phyloP scores from a whole-genome alignment of 805 yeast species.

The Metschnikowia drakensbergensis region DNA sequence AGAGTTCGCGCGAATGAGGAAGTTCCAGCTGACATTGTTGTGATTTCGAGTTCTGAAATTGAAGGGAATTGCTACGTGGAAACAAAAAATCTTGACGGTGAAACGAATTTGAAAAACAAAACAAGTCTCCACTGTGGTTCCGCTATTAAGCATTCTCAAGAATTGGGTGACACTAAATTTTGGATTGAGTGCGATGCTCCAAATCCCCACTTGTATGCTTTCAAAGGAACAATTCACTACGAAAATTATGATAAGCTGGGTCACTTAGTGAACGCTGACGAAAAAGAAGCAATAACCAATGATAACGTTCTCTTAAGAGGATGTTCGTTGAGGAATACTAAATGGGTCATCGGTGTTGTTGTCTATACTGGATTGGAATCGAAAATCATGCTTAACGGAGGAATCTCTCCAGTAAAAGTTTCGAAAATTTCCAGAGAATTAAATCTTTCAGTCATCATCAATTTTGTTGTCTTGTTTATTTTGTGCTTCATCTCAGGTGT shows the following conservation, averaged over 20 bases:
- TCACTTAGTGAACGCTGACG: conserved; percentile 31
- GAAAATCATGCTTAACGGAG: conserved; percentile 74
- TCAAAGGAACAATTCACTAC: conserved; percentile 63
- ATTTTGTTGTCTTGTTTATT: conserved; percentile 57
- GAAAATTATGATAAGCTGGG: conserved; percentile 34
- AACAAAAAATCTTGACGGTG: conserved; percentile 26
- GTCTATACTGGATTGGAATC: conserved; percentile 76
- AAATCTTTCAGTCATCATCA: conserved; percentile 61
- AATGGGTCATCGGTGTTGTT: conserved; percentile 71
- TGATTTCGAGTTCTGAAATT: conserved; percentile 65
- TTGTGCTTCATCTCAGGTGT: conserved; percentile 68
- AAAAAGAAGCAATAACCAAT: conserved; percentile 54
- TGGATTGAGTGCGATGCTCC: conserved; percentile 72
- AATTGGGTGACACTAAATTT: conserved; percentile 55
- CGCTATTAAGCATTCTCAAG: conserved; percentile 51
- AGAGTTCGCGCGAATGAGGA: conserved; percentile 67
- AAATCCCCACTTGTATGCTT: conserved; percentile 58
- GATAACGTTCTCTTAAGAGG: conserved; percentile 71
- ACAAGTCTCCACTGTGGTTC: conserved; percentile 52
- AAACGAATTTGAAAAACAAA: conserved; percentile 48
- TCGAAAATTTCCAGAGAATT: conserved; percentile 63
- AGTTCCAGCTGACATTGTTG: conserved; percentile 67
- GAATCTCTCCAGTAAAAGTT: conserved; percentile 70
- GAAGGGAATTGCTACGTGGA: conserved; percentile 63
- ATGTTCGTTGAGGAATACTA: conserved; percentile 66